Conservation (phyloP, 2,329 filamentous ascomycete species). For the Epichloe sp. region DNA sequence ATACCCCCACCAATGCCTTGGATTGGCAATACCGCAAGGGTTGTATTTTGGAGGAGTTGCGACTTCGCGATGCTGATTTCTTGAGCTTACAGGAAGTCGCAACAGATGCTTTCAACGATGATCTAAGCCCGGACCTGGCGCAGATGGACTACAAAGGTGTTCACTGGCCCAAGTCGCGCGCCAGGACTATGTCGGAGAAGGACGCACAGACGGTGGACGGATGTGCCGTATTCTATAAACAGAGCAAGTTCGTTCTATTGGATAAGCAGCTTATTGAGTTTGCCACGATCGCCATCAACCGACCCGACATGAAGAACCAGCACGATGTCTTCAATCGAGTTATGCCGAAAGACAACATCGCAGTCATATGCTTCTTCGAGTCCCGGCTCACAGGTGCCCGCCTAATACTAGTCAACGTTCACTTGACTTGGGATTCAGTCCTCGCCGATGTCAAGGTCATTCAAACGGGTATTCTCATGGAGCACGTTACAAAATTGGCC, state of each 20-base stretch:
- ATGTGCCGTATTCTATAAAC: slow-evolving; percentile 94
- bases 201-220: slow-evolving; percentile 87
- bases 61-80: slow-evolving; percentile 70
- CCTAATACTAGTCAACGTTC: slow-evolving; percentile 84
- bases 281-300: slow-evolving; percentile 78
- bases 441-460: slow-evolving; percentile 92
- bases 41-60: slow-evolving; percentile 72
- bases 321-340: slow-evolving; percentile 97
- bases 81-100: slow-evolving; percentile 91
- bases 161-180: slow-evolving; percentile 80
- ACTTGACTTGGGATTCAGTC: slow-evolving; percentile 87
- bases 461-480: slow-evolving; percentile 90
- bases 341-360: slow-evolving; percentile 97
- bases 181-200: slow-evolving; percentile 82
- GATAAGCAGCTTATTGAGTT: slow-evolving; percentile 95
- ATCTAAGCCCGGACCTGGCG: slow-evolving; percentile 75
- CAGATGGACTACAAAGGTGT: slow-evolving; percentile 86
- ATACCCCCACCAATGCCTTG: slow-evolving; percentile 70
- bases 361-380: slow-evolving; percentile 82
- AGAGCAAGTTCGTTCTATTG: slow-evolving; percentile 82
- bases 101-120: slow-evolving; percentile 80
- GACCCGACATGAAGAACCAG: slow-evolving; percentile 93
- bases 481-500: slow-evolving; percentile 73
- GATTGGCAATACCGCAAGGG: slow-evolving; percentile 78
- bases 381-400: slow-evolving; percentile 82